Evolutionary conservation across 2,329 filamentous ascomycete genomes (phyloP).

Genomic region (Pyrenophora tritici-repentis): DNA sequence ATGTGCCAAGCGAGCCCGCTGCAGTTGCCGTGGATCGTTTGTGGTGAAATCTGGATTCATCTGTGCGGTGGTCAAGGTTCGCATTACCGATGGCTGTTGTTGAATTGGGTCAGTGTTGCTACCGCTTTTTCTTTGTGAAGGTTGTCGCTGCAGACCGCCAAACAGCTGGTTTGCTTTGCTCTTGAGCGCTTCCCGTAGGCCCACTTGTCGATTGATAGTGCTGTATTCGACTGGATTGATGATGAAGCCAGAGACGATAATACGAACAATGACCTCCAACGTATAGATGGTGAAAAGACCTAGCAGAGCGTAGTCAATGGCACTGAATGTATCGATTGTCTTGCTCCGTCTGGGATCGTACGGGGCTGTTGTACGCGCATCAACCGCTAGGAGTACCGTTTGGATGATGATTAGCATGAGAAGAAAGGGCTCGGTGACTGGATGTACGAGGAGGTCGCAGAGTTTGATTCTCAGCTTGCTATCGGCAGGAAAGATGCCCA

Average conservation of each 20-base stretch:
- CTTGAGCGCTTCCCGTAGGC: conserved; percentile 72
- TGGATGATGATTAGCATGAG: conserved; percentile 87
- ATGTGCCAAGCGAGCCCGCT: conserved; percentile 82
- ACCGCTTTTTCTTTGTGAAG: conserved; percentile 62
- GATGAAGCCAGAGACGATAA: conserved; percentile 91
- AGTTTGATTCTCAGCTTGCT: conserved; percentile 74
- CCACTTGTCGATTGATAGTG: conserved; percentile 79
- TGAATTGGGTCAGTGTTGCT: conserved; percentile 38
- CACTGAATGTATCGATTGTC: conserved; percentile 67
- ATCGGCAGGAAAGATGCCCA: conserved; percentile 82
- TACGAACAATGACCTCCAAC: conserved; percentile 77
- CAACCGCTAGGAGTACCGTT: conserved; percentile 83
- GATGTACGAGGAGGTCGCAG: conserved; percentile 84
- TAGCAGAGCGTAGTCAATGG: conserved; percentile 80
- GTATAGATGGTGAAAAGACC: conserved; percentile 89
- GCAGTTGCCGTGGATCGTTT: conserved; percentile 73
- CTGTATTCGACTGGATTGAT: conserved; percentile 91
- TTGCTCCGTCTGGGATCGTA: conserved; percentile 55
- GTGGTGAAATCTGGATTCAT: conserved; percentile 58
- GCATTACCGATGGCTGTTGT: conserved; percentile 68
- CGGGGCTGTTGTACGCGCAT: conserved; percentile 75
- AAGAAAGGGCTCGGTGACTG: conserved; percentile 83
- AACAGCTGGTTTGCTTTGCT: conserved; percentile 81
- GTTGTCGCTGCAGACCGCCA: conserved; percentile 72
- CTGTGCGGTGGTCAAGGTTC: conserved; percentile 75